These are phyloP conservation scores for Russula ochroleuca DNA, from an alignment of 768 basidiomycete species.

Conservation along the genomic window DNA sequence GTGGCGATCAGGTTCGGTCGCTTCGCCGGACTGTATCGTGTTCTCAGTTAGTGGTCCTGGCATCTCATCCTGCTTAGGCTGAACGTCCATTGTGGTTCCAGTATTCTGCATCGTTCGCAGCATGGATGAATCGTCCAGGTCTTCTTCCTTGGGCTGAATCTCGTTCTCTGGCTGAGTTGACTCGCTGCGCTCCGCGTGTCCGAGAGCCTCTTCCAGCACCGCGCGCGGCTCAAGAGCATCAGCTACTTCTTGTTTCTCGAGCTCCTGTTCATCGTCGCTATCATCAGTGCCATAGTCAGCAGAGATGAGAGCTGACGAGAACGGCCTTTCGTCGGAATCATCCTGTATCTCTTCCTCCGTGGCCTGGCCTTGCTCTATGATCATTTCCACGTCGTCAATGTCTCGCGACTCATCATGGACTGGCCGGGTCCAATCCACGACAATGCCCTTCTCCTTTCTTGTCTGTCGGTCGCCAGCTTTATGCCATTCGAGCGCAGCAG, in stretches of 20 bases:
- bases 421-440: constrained; percentile 58
- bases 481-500: constrained; percentile 86
- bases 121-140: constrained; percentile 53
- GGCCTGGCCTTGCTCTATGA: constrained; percentile 32
- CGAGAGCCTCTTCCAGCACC: constrained; percentile 57
- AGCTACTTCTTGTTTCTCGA: constrained; percentile 49
- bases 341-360: constrained; percentile 35
- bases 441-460: constrained; percentile 60
- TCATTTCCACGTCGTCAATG: constrained; percentile 37
- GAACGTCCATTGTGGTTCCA: constrained; percentile 38
- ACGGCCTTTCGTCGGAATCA: constrained; percentile 26
- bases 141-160: constrained; percentile 47
- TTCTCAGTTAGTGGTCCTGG: neutral
- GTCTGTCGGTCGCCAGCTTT: constrained; percentile 59
- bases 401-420: constrained; percentile 35
- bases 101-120: constrained; percentile 30
- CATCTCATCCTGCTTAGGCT: constrained; percentile 33
- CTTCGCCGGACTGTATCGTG: neutral
- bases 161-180: constrained; percentile 34
- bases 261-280: constrained; percentile 58
- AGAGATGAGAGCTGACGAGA: constrained; percentile 13
- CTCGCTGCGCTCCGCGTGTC: constrained; percentile 37
- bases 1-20: constrained; percentile 6
- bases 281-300: constrained; percentile 36
- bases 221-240: constrained; percentile 55